Evolutionary conservation across 2,329 filamentous ascomycete genomes (phyloP), one percentile per base, ranked within the genome.

Genomic region (Alternaria angustiovoidea): DNA sequence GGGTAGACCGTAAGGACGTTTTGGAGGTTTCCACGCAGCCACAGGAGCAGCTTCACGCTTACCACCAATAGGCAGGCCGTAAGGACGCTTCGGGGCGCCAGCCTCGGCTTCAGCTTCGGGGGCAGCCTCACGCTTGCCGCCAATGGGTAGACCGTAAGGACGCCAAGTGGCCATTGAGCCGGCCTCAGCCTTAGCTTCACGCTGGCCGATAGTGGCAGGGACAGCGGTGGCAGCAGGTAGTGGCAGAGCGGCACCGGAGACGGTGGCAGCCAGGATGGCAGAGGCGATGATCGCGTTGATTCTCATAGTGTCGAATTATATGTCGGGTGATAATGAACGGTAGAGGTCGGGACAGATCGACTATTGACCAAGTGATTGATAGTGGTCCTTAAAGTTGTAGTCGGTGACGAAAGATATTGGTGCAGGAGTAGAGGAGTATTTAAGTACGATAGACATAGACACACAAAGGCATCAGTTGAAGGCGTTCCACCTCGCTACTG

Each of bases 241-340:
- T 67, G 80, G 80, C 56, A 78, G 64, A 72, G 75, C 78, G 57
- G 80, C 78, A 53, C 75, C 75, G 61, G 77, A 73, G 64, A 77
- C 72, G 69, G 78, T 78, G 51, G 78, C 78, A 53, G 79, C 79
- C 49, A 84, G 61, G 51, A 82, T 70, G 52, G 75, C 67, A 55
- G 80, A 75, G 48, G 79, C 68, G 54, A 83, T 68, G 53, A 83
- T 57, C 54, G 78, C 70, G 65, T 80, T 75, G 72, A 84, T 67
- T 78, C 83, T 85, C 84, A 86, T 86, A 54, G 58, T 80, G 73
- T 67, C 48, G 48, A 54, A 51, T 51, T 60, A 38, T 61, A 61
- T 38, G 32, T 52, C 59, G 54, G 64, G 59, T 57, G 70, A 59
- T 51, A 71, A 64, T 56, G 64, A 67, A 61, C 62, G 53, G 16